Base-by-base conservation (phyloP, 148 eudicot species). In the Vaccinium vitisidaea region DNA sequence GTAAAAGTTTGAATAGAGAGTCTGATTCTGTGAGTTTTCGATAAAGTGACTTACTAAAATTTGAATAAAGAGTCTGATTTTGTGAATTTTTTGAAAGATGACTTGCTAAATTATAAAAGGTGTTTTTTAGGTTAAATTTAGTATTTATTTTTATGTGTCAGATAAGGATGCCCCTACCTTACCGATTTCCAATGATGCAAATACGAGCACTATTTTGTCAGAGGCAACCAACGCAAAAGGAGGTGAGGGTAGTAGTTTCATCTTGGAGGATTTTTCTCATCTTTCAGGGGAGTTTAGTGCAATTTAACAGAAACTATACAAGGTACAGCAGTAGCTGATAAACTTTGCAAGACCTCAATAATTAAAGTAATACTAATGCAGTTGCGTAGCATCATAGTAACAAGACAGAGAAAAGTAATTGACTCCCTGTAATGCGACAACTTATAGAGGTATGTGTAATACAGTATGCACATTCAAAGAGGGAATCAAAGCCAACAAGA, bases 381-480 rank as follows among this genome's bases (percentile, higher is more conserved):
- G 27, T 43, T 46, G 18, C n/a, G 58, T 11, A 50, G 39, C 82
- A 81, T 53, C 70, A 55, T 53, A 0, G 21, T 52, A 10, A 67
- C 39, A 54, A 77, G 16, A 65, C 71, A 80, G 15, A 32, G n/a
- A 80, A 61, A 63, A 76, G 87, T 76, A 23, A 12, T 32, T 23
- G 58, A 27, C 39, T 27, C 36, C 74, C 74, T 11, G 18, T 69
- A 27, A 27, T 13, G 18, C 18, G 74, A 69, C 74, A 69, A 25
- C 32, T 25, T 69, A 27, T 69, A 4, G 19, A 13, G 23, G 32
- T 27, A 27, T 27, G 74, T 52, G n/a, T 52, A 18, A 5, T 50
- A 78, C 23, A 23, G 83, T 43, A 4, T 43, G 46, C 88, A 67
- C n/a, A 69, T 75, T 25, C 55, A 58, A 16, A 43, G n/a, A 75